Conservation (phyloP, 108 stramenopile genomes). For the Stephanodiscus triporus region DNA sequence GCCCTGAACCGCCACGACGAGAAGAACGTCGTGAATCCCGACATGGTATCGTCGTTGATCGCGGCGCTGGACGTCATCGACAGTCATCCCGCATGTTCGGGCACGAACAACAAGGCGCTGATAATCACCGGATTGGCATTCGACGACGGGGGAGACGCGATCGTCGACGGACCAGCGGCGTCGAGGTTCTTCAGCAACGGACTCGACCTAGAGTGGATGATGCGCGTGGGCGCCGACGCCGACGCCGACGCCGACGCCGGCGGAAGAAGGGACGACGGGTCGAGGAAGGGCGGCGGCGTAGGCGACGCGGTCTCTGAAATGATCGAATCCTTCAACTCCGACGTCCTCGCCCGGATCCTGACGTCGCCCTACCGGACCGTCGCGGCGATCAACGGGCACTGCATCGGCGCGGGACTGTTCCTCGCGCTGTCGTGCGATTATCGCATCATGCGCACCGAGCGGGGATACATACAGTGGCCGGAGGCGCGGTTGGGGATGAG, state of each 20-base stretch:
- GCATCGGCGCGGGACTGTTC: constrained; percentile 69
- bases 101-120: constrained; percentile 43
- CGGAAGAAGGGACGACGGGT: neutral
- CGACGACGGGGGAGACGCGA: neutral
- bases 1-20: constrained; percentile 41
- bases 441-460: constrained; percentile 62
- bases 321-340: constrained; percentile 47
- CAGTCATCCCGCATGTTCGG: constrained; percentile 17
- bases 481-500: constrained; percentile 64
- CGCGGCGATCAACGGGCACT: constrained; percentile 73
- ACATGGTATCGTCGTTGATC: constrained; percentile 25
- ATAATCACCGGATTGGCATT: constrained; percentile 35
- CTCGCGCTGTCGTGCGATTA: constrained; percentile 67
- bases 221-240: no score
- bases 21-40: constrained; percentile 51
- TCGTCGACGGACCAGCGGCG: neutral
- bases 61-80: constrained; percentile 40
- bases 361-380: constrained; percentile 59
- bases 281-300: neutral
- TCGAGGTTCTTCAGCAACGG: constrained; percentile 71
- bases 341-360: constrained; percentile 55
- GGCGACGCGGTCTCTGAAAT: constrained; percentile 21
- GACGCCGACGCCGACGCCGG: constrained; percentile 6
- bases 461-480: constrained; percentile 64
- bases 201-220: constrained; percentile 62